A percentile compares a stretch with the other conserved stretches of the same genome.
Evolutionary conservation across 352 stramenopile genomes (phyloP).

Genomic region (Plasmopara muralis): DNA sequence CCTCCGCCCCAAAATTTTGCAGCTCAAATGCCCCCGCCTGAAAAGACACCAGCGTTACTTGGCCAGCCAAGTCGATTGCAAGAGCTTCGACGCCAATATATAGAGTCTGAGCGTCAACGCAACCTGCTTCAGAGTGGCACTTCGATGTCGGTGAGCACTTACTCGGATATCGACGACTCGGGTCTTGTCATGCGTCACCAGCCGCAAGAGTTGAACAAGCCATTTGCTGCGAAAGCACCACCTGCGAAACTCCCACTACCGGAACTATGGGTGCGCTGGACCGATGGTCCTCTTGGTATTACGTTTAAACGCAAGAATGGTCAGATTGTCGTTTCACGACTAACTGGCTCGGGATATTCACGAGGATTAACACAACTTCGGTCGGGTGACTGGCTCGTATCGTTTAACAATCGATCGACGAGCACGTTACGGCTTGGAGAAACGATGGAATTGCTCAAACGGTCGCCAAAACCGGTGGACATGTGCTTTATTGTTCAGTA

Average conservation of each 20-base stretch:
- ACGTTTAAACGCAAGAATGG: constrained; percentile 76
- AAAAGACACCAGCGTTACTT: constrained; percentile 13
- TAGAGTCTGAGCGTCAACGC: constrained; percentile 51
- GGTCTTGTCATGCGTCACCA: constrained; percentile 41
- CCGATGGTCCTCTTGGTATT: constrained; percentile 62
- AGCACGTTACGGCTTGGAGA: constrained; percentile 52
- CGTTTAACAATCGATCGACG: constrained; percentile 64
- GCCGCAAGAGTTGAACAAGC: constrained; percentile 7
- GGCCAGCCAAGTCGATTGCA: constrained; percentile 35
- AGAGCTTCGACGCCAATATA: constrained; percentile 60
- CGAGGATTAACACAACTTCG: constrained; percentile 57
- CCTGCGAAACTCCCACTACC: constrained; percentile 32
- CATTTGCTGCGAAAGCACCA: constrained; percentile 2
- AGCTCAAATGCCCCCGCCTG: constrained; percentile 9
- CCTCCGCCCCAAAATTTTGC: constrained; percentile 15
- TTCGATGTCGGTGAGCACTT: constrained; percentile 45
- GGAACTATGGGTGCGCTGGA: constrained; percentile 69
- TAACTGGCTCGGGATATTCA: constrained; percentile 65
- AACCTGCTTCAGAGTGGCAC: constrained; percentile 33
- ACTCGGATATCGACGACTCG: constrained; percentile 68
- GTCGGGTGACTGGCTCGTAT: constrained; percentile 68
- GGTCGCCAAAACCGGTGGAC: constrained; percentile 61
- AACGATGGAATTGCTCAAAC: constrained; percentile 80
- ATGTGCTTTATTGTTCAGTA: constrained; percentile 79
- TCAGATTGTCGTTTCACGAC: constrained; percentile 68